Percentiles rank a stretch among this genome's conserved stretches.
Conservation (phyloP, 352 stramenopile genomes). For the Thraustochytrium sp. region DNA sequence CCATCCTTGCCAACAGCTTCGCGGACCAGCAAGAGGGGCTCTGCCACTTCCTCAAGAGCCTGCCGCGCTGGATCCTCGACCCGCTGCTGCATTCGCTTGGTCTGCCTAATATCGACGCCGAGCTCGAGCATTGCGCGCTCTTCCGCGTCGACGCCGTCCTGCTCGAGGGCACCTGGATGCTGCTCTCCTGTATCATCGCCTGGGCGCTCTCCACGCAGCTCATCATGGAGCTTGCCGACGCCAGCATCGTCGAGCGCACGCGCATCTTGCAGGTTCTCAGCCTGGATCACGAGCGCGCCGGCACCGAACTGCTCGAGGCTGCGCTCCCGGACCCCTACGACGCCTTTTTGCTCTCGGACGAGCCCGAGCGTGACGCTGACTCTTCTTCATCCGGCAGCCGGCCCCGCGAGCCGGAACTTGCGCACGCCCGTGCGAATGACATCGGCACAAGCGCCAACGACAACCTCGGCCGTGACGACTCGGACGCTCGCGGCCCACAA, state of each 20-base stretch:
- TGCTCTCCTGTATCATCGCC: not conserved
- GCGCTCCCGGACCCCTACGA: not conserved
- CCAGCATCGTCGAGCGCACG: conserved; percentile 23
- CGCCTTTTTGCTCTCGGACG: too few relatives aligned
- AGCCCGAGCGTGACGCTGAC: too few relatives aligned
- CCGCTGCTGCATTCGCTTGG: not conserved
- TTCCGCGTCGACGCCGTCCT: conserved; percentile 38
- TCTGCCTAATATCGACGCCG: not conserved
- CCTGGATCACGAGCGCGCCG: not conserved
- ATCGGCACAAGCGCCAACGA: too few relatives aligned
- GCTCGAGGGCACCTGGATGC: conserved; percentile 6
- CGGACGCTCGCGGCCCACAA: not conserved
- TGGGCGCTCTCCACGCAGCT: conserved; percentile 30
- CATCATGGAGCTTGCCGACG: conserved; percentile 37
- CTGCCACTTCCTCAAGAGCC: not conserved
- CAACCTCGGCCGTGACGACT: not conserved
- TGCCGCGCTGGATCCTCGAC: not conserved
- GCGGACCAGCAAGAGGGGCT: not conserved
- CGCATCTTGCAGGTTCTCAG: conserved; percentile 6
- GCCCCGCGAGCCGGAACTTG: too few relatives aligned
- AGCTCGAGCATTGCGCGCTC: conserved; percentile 33
- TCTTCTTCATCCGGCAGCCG: too few relatives aligned
- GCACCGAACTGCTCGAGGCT: not conserved
- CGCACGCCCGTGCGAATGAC: too few relatives aligned
- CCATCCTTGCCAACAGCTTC: conserved; percentile 12